Base-by-base conservation (phyloP, 1,139 yeast genomes). In the Ogataea hybrid region DNA sequence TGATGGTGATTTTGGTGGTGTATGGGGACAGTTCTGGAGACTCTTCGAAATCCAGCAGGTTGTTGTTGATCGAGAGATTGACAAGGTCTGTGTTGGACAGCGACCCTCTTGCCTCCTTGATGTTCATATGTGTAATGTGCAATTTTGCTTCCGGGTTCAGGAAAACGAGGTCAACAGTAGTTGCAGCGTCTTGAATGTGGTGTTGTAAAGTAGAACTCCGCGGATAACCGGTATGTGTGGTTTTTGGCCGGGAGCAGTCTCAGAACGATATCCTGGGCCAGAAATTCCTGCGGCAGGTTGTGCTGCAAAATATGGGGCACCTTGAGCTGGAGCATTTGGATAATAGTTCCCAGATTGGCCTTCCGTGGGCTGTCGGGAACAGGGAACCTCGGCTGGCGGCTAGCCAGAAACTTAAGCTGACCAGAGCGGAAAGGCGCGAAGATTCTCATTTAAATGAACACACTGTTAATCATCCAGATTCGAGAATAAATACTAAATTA, bases 271-370 rank as follows among this genome's bases (percentile, higher is more conserved):
- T 77, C 68, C 3, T 68, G 65, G 30, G 82, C 72, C 9, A 86
- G 54, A 8, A 72, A 53, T 2, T 65, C 61, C 34, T 70, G 67
- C 1, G 87, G 81, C 8, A 84, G 61, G 6, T 78, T 65, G 31
- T 62, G 61, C 20, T 68, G 68, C 12, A 85, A 65, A 37, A 86
- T 58, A 32, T 69, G 61, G 0, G 95, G 95, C 2, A 84, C 70
- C n/a, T 71, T 64, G 3, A 53, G 49, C 47, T 71, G 70, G 31
- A 87, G 65, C 44, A 68, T 65, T 27, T 79, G 79, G 10, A 81
- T 68, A 57, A 77, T 72, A 7, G 70, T 51, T 2, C 92, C 94
- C 27, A 84, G 62, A 57, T 85, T 85, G 15, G 85, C 81, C 51
- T 67, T 68, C 29, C 65, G 58, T n/a, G 44, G 42, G 7, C 49